Percentiles rank a stretch among this genome's conserved stretches.
Evolutionary conservation across 1,139 yeast genomes (phyloP).

Genomic region (Magnusiomyces suaveolens): DNA sequence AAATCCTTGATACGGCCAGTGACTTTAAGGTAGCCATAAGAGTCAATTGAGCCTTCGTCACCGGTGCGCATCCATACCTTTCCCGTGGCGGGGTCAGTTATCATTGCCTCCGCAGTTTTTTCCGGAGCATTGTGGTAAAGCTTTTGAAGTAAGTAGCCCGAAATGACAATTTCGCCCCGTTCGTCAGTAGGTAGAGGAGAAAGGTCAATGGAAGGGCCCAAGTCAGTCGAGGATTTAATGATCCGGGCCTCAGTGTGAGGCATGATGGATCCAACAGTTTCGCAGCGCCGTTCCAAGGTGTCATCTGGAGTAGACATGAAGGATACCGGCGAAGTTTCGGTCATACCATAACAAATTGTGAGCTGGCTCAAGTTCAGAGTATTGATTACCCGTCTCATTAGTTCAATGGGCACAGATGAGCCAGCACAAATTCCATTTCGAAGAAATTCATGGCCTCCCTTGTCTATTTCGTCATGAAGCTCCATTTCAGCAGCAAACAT

Average conservation of each 20-base stretch:
- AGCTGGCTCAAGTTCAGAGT: conserved; percentile 23
- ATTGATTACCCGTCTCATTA: conserved; percentile 23
- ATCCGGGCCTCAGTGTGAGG: conserved; percentile 29
- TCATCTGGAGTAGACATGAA: conserved; percentile 28
- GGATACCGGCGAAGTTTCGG: conserved; percentile 31
- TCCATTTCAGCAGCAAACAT: conserved; percentile 31
- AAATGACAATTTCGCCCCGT: conserved; percentile 27
- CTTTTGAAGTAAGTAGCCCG: conserved; percentile 28
- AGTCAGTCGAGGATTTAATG: conserved; percentile 13
- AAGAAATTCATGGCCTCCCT: conserved; percentile 23
- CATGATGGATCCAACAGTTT: conserved; percentile 27
- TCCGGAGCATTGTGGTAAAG: conserved; percentile 25
- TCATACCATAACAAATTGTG: conserved; percentile 32
- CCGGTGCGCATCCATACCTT: conserved; percentile 32
- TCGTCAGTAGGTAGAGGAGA: conserved; percentile 23
- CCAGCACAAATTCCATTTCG: conserved; percentile 31
- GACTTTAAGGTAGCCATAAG: conserved; percentile 26
- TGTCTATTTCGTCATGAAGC: conserved; percentile 19
- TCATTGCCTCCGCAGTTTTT: conserved; percentile 26
- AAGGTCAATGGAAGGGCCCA: conserved; percentile 16
- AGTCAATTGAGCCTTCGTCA: conserved; percentile 30
- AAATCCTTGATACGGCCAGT: conserved; percentile 32
- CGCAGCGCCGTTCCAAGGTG: conserved; percentile 23
- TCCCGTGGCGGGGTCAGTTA: conserved; percentile 19
- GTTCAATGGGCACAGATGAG: conserved; percentile 27